Evolutionary conservation across 257 asterid genomes (phyloP).

Genomic region (Misopates orontium): DNA sequence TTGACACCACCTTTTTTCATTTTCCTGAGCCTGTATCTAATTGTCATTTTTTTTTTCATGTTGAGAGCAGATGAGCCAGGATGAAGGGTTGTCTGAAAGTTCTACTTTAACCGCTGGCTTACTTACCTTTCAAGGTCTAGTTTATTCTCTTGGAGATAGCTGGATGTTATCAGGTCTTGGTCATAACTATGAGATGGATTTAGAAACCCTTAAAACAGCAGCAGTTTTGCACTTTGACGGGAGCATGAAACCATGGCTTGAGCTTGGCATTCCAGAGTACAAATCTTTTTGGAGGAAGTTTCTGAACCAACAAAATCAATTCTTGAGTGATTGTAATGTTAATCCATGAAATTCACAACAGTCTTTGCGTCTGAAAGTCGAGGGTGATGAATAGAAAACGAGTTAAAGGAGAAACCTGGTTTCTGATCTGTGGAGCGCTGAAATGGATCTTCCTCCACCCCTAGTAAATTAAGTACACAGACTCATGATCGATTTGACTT

Average conservation of each 20-base stretch:
- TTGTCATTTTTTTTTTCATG: constrained; percentile 24
- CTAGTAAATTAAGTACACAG: constrained; percentile 18
- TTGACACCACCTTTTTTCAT: constrained; percentile 14
- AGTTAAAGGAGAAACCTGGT: constrained; percentile 22
- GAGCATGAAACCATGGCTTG: constrained; percentile 99
- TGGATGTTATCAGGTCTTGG: constrained; percentile 93
- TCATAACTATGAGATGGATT: constrained; percentile 59
- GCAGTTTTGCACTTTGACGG: constrained; percentile 90
- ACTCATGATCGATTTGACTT: constrained; percentile 29
- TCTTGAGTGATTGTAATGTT: constrained; percentile 84
- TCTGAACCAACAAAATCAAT: constrained; percentile 63
- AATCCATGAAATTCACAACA: constrained; percentile 43
- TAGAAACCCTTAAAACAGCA: constrained; percentile 50
- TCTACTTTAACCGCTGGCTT: constrained; percentile 61
- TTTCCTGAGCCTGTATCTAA: constrained; percentile 19
- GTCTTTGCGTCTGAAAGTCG: constrained; percentile 32
- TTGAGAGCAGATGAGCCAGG: constrained; percentile 48
- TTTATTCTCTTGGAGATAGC: constrained; percentile 67
- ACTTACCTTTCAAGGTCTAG: constrained; percentile 66
- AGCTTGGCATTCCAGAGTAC: constrained; percentile 81
- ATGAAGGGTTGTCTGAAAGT: constrained; percentile 50
- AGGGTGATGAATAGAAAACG: constrained; percentile 30
- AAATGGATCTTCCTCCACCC: constrained; percentile 17
- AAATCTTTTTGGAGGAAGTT: constrained; percentile 72
- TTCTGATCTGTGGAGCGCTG: constrained; percentile 23